phyloP scores from a whole-genome alignment of 257 asterid genomes.

The Asclepias syriaca region DNA sequence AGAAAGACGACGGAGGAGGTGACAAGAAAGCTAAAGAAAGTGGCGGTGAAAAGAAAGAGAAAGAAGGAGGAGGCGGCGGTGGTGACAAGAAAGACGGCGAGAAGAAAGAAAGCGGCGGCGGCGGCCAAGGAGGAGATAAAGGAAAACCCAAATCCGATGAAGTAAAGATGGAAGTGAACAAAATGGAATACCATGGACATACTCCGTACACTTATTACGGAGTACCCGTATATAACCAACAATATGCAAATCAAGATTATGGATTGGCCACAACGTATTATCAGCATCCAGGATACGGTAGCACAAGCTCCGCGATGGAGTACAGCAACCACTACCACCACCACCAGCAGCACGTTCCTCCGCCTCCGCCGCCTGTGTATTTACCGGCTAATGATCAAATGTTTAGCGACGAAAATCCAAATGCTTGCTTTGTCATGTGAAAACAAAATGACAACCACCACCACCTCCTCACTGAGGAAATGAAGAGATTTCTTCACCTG shows the following conservation, averaged over 20 bases:
- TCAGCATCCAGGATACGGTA: constrained; percentile 19
- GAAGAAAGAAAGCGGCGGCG: constrained; percentile 7
- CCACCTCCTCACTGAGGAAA: not conserved
- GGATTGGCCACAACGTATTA: constrained; percentile 31
- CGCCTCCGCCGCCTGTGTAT: constrained; percentile 35
- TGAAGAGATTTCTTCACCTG: constrained; percentile 12
- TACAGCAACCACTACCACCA: constrained; percentile 18
- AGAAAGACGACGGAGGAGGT: constrained; percentile 47
- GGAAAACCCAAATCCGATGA: constrained; percentile 17
- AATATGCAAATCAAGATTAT: constrained; percentile 49
- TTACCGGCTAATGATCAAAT: constrained; percentile 28
- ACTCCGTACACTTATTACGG: constrained; percentile 43
- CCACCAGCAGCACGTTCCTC: constrained; percentile 38
- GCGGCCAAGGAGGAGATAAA: constrained; percentile 38
- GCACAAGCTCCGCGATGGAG: constrained; percentile 36
- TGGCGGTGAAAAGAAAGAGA: constrained; percentile 31
- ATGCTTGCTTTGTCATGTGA: constrained; percentile 83
- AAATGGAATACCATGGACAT: constrained; percentile 43
- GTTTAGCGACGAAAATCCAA: constrained; percentile 91
- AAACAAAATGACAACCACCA: not conserved
- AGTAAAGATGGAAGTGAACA: constrained; percentile 47
- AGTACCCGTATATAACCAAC: constrained; percentile 48
- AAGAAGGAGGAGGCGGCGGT: not conserved
- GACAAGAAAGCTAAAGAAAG: constrained; percentile 36
- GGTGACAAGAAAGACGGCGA: constrained; percentile 14